A percentile compares a stretch with the other conserved stretches of the same genome.
phyloP scores from a whole-genome alignment of 495 filamentous ascomycete species.

The Aspergillus olivimuriae region DNA sequence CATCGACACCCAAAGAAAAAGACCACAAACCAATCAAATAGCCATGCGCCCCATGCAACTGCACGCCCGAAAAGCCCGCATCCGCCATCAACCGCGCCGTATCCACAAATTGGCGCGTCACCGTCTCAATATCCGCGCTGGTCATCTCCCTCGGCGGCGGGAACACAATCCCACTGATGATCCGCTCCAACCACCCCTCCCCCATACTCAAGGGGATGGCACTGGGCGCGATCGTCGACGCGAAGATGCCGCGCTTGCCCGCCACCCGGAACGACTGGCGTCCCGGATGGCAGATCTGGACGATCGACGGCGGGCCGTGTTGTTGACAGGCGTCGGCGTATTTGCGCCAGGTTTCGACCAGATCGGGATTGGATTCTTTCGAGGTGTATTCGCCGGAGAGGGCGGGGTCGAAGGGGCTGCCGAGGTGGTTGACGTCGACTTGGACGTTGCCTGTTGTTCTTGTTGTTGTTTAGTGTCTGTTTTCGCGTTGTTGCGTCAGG shows the following conservation, averaged over 20 bases:
- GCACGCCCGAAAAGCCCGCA: constrained; percentile 49
- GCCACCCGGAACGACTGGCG: constrained; percentile 45
- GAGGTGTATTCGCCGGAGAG: constrained; percentile 29
- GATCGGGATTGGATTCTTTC: constrained; percentile 18
- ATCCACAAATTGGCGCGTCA: constrained; percentile 42
- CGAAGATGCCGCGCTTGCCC: constrained; percentile 40
- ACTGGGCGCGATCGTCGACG: constrained; percentile 41
- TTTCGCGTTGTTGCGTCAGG: too few species aligned
- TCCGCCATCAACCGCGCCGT: constrained; percentile 40
- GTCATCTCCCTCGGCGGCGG: constrained; percentile 43
- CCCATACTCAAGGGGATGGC: constrained; percentile 37
- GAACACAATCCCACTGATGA: constrained; percentile 32
- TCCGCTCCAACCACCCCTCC: constrained; percentile 24
- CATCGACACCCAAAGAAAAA: background rate
- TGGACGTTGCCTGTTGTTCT: constrained; percentile 52
- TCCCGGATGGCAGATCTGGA: constrained; percentile 55
- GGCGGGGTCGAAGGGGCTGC: constrained; percentile 34
- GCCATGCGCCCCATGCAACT: constrained; percentile 55
- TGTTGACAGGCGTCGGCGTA: constrained; percentile 42
- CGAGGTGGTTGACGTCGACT: constrained; percentile 48
- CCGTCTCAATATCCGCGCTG: constrained; percentile 39
- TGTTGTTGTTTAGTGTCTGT: too few species aligned
- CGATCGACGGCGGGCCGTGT: constrained; percentile 41
- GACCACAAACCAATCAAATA: constrained; percentile 46
- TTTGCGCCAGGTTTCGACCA: constrained; percentile 35